phyloP scores from a whole-genome alignment of 2,329 filamentous ascomycete species.

The Botrytis elliptica region DNA sequence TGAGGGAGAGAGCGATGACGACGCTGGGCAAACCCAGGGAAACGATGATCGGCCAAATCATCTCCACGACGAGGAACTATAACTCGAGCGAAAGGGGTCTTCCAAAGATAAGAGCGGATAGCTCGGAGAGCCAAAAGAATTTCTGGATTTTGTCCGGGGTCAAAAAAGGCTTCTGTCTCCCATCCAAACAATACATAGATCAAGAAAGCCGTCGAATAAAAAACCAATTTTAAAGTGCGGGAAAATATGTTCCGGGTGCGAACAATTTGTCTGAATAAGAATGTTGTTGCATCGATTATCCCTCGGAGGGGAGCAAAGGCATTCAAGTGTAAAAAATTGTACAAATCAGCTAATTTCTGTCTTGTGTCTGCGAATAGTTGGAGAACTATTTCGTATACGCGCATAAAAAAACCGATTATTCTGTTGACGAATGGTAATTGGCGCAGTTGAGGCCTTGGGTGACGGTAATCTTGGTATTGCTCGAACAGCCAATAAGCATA shows the following conservation, averaged over 20 bases:
- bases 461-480: background rate
- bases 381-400: background rate
- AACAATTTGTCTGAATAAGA: background rate
- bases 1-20: background rate
- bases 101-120: background rate
- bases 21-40: background rate
- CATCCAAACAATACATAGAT: background rate
- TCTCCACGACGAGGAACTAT: background rate
- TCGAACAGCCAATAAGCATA: background rate
- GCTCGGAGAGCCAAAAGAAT: background rate
- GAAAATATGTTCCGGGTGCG: too few species aligned
- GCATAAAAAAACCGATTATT: background rate
- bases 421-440: background rate
- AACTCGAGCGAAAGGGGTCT: background rate
- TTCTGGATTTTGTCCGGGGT: background rate
- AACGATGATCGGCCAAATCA: background rate
- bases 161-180: background rate
- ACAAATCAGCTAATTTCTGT: background rate
- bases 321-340: background rate
- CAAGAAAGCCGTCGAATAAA: background rate
- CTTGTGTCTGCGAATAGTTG: background rate
- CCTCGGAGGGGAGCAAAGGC: background rate
- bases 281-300: background rate
- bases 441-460: background rate
- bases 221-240: background rate